Evolutionary conservation across 805 yeast genomes (phyloP).

Genomic region (Tetrapisispora namnaoensis): DNA sequence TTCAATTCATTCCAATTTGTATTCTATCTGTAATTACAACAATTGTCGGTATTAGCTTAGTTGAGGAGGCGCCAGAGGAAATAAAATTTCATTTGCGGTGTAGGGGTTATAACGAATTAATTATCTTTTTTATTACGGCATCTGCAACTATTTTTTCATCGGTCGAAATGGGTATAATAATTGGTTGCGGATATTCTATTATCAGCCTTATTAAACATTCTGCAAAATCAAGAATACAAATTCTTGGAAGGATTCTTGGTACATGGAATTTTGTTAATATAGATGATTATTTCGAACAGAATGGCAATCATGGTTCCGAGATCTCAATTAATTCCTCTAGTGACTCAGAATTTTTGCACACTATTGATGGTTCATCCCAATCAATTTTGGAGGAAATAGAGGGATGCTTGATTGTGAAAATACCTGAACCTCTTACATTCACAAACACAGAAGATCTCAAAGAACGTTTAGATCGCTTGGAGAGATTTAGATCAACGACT

Average conservation of each 20-base stretch:
- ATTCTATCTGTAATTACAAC: constrained; percentile 72
- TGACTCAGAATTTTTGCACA: neutral
- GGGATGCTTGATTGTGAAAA: constrained; percentile 66
- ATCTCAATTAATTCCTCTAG: neutral
- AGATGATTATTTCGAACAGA: constrained; percentile 44
- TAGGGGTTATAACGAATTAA: constrained; percentile 66
- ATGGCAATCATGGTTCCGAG: constrained; percentile 6
- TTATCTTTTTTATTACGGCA: constrained; percentile 58
- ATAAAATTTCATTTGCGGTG: constrained; percentile 61
- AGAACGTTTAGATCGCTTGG: constrained; percentile 56
- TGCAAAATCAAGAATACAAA: constrained; percentile 74
- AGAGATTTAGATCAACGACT: constrained; percentile 62
- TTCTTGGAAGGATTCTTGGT: constrained; percentile 58
- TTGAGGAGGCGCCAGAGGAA: constrained; percentile 82
- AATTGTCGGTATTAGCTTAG: constrained; percentile 61
- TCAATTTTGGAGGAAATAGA: constrained; percentile 39
- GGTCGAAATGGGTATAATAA: constrained; percentile 78
- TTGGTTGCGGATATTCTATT: constrained; percentile 77
- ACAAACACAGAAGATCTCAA: constrained; percentile 75
- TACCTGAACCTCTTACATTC: constrained; percentile 84
- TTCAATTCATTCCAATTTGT: constrained; percentile 71
- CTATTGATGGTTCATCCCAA: neutral
- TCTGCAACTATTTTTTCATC: constrained; percentile 59
- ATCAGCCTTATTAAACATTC: constrained; percentile 73
- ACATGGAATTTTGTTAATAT: constrained; percentile 60